Percentiles rank a stretch among this genome's conserved stretches.
These are phyloP conservation scores for Marchantia paleacea DNA, from an alignment of 225 moss, liverwort and hornwort species.

Conservation along the genomic window DNA sequence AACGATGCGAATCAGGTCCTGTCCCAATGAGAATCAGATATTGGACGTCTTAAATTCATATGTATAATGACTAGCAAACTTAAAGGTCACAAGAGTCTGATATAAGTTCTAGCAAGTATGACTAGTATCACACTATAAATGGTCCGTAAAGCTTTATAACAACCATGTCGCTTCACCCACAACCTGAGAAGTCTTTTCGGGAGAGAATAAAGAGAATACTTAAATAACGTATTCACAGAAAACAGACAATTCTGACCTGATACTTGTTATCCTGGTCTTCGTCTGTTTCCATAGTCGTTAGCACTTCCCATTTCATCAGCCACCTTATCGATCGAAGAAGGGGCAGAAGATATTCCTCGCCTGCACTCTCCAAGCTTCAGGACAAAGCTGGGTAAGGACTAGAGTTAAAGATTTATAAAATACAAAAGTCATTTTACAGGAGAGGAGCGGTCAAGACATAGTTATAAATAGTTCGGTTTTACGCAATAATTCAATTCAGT, in stretches of 20 bases:
- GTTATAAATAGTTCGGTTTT: neutral
- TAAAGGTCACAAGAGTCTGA: too few species aligned
- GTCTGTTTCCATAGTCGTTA: constrained; percentile 45
- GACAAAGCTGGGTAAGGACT: neutral
- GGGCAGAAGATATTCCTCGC: constrained; percentile 66
- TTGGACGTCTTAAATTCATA: too few species aligned
- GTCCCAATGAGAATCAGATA: too few species aligned
- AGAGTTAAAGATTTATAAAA: neutral
- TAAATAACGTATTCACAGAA: neutral
- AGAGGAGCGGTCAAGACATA: neutral
- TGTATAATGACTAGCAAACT: too few species aligned
- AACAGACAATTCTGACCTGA: constrained; percentile 44
- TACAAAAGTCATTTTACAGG: neutral
- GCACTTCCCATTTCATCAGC: constrained; percentile 60
- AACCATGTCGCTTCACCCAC: too few species aligned
- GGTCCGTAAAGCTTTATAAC: too few species aligned
- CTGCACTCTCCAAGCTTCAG: constrained; percentile 80
- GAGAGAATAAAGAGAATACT: neutral
- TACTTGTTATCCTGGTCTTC: constrained; percentile 65
- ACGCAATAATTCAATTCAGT: neutral
- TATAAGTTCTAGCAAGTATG: too few species aligned
- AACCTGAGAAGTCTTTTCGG: neutral
- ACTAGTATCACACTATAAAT: too few species aligned
- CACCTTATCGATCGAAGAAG: constrained; percentile 67
- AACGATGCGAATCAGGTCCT: too few species aligned